Evolutionary conservation across 2,329 filamentous ascomycete species (phyloP), one percentile per base, ranked within the genome.

Genomic region (Aspergillus fructus): DNA sequence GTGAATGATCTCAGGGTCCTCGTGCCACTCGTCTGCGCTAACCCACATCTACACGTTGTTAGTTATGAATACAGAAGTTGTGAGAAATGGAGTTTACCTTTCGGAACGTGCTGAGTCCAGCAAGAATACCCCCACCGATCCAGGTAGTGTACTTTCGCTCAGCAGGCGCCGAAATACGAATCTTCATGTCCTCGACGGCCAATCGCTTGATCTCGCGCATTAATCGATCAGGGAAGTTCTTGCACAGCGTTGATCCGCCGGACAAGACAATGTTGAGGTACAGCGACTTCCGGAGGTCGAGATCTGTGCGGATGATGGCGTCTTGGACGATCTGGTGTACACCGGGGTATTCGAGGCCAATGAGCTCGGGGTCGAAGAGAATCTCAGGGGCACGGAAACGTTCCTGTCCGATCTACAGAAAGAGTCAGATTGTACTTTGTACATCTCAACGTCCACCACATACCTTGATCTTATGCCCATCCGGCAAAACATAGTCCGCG

Each of bases 1-100:
- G 78, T 97, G 93, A 72, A 99, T 97, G 69, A 99, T 94, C 72
- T 99, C 93, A 17, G 94, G 94, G 73, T 99, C 96, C 83, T 99
- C 94, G 75, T 99, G 94, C 94, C 94, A 99, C 81, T 99, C 94
- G 72, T 97, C 94, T 73, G 96, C 93, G 78, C 92, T 96, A 71
- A 99, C 94, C 92, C 94, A 97, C 94, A 99, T 99, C 93, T 96
- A 73, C 33, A 50, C 1, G 15, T 11, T 17, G 7, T 53, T 21
- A 59, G 49, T 53, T n/a, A 23, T 7, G n/a, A 47, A 27, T 3
- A 8, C 8, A 40, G 5, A 24, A 30, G 7, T n/a, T 6, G n/a
- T 13, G 34, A 15, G 34, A 23, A 15, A 55, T 42, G 33, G 21
- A 47, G 72, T 83, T 74, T 76, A 94, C 92, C 89, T 97, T 99